These are phyloP conservation scores for Aspergillus carlsbadensis DNA, from an alignment of 495 filamentous ascomycete species.

Conservation along the genomic window DNA sequence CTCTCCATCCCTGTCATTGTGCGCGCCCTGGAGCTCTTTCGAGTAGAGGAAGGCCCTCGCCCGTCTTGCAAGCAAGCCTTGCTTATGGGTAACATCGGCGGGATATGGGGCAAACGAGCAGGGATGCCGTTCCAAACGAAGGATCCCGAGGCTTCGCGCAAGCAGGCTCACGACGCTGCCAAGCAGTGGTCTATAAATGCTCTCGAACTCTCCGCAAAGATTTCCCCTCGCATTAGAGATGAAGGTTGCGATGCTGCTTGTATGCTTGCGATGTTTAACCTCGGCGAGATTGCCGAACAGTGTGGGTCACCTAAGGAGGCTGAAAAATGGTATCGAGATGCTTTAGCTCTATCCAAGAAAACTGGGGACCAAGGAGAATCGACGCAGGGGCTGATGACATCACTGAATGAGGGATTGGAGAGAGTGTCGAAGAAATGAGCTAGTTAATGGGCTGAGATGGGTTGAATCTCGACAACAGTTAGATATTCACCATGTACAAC, in stretches of 20 bases:
- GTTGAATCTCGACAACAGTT: no score
- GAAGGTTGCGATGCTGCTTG: slow-evolving; percentile 86
- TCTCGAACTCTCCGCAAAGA: slow-evolving; percentile 55
- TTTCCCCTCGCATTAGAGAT: slow-evolving; percentile 59
- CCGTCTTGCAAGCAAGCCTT: slow-evolving; percentile 71
- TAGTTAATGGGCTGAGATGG: no score
- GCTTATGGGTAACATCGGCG: slow-evolving; percentile 45
- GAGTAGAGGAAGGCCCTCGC: slow-evolving; percentile 35
- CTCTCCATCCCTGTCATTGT: slow-evolving; percentile 87
- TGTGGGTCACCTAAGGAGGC: slow-evolving; percentile 65
- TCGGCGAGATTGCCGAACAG: slow-evolving; percentile 78
- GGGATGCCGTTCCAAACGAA: slow-evolving; percentile 33
- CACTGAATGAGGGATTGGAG: slow-evolving; percentile 36
- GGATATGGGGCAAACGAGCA: slow-evolving; percentile 33
- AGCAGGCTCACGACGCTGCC: slow-evolving; percentile 59
- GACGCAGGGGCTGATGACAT: slow-evolving; percentile 47
- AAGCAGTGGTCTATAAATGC: slow-evolving; percentile 74
- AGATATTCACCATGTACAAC: background rate
- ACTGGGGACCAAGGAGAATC: slow-evolving; percentile 68
- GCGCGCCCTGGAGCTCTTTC: slow-evolving; percentile 67
- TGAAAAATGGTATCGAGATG: slow-evolving; percentile 52
- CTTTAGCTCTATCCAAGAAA: slow-evolving; percentile 57
- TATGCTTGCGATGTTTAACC: slow-evolving; percentile 78
- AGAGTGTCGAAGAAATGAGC: slow-evolving; percentile 39
- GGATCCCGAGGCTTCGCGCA: slow-evolving; percentile 47